These are phyloP conservation scores for Elongisporangium undulatum DNA, from an alignment of 352 stramenopile species.

Conservation along the genomic window DNA sequence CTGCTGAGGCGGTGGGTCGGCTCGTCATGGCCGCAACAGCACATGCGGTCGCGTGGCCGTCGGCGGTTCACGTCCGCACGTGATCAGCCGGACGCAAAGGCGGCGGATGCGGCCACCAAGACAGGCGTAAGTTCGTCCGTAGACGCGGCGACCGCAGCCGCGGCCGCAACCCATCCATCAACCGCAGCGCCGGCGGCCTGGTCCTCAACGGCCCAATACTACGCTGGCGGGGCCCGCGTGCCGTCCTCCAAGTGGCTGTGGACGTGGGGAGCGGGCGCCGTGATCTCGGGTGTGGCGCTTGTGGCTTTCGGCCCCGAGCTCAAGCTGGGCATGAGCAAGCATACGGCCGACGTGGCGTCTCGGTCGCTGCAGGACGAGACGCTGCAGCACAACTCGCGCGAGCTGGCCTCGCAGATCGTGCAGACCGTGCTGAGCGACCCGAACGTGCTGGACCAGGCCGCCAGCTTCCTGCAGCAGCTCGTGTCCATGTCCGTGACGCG, in stretches of 20 bases:
- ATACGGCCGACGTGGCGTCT: conserved; percentile 78
- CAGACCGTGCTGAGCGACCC: conserved; percentile 84
- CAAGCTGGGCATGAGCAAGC: conserved; percentile 74
- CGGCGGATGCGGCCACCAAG: background rate
- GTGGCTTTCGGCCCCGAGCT: conserved; percentile 75
- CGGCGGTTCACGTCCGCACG: background rate
- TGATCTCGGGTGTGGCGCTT: conserved; percentile 41
- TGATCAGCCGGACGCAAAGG: background rate
- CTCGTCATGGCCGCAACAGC: background rate
- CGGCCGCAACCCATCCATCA: background rate
- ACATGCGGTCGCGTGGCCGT: background rate
- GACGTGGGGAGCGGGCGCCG: conserved; percentile 42
- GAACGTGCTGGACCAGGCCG: conserved; percentile 79
- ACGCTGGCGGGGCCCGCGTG: background rate
- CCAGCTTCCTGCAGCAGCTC: conserved; percentile 73
- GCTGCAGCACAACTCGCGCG: conserved; percentile 61
- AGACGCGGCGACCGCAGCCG: background rate
- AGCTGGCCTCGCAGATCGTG: conserved; percentile 81
- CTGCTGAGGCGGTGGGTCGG: background rate
- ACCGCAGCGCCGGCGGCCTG: background rate
- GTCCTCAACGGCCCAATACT: background rate
- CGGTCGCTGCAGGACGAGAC: conserved; percentile 83
- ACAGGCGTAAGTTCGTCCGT: background rate
- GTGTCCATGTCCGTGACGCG: conserved; percentile 64
- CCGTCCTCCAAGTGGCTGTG: conserved; percentile 29